Conservation (phyloP, 2,329 filamentous ascomycete genomes). For the Metarhizium robertsii region DNA sequence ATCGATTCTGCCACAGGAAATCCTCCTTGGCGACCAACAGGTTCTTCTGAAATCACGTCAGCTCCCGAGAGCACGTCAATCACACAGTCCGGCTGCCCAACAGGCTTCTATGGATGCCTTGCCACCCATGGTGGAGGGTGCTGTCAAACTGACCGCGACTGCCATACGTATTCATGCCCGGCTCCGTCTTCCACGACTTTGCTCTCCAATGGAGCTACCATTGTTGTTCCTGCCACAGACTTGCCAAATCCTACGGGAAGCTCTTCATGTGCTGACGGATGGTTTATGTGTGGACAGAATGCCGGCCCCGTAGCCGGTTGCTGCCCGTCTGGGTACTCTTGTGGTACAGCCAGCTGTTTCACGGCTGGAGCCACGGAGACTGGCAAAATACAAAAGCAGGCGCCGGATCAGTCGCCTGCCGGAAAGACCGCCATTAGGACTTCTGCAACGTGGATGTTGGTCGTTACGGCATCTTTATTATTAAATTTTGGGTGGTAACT, state of each 20-base stretch:
- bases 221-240: conserved; percentile 53
- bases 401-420: conserved; percentile 23
- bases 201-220: conserved; percentile 57
- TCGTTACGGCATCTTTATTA: neutral
- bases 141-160: conserved; percentile 81
- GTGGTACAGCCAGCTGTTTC: conserved; percentile 65
- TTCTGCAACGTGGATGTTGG: neutral
- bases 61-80: conserved; percentile 27
- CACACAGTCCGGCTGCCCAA: conserved; percentile 55
- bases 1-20: conserved; percentile 28
- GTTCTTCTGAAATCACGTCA: conserved; percentile 19
- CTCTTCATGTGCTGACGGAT: conserved; percentile 63
- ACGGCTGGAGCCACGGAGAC: conserved; percentile 42
- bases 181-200: conserved; percentile 50
- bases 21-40: conserved; percentile 35
- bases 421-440: neutral
- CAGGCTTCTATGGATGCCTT: conserved; percentile 83
- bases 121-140: conserved; percentile 77
- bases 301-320: conserved; percentile 65
- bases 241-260: conserved; percentile 33
- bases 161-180: conserved; percentile 71
- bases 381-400: conserved; percentile 45
- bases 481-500: neutral
- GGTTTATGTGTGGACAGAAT: conserved; percentile 58
- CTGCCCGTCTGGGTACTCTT: conserved; percentile 69